Percentiles rank a stretch among this genome's conserved stretches.
phyloP scores from a whole-genome alignment of 73 alveolate species.

The Tetrahymena thermophila region DNA sequence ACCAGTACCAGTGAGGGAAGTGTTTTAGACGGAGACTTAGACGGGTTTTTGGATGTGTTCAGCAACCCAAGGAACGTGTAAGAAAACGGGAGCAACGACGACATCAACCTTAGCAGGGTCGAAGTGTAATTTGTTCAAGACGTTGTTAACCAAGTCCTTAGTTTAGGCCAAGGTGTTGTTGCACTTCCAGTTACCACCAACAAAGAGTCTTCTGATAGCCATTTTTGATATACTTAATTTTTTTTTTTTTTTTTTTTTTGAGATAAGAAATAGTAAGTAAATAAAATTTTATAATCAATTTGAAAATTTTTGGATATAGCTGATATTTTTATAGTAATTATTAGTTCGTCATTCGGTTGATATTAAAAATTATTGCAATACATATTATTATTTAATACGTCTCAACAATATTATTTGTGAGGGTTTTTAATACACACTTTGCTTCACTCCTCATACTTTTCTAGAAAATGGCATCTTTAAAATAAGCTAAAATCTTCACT shows the following conservation, averaged over 20 bases:
- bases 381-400: neutral
- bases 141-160: slow-evolving; percentile 57
- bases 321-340: neutral
- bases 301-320: neutral
- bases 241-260: neutral
- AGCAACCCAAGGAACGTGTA: slow-evolving; percentile 55
- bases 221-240: neutral
- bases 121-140: slow-evolving; percentile 59
- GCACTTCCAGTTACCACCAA: slow-evolving; percentile 98
- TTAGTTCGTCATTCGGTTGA: neutral
- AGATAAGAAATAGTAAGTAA: neutral
- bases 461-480: neutral
- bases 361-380: neutral
- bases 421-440: neutral
- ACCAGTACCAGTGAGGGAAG: slow-evolving; percentile 81
- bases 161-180: slow-evolving; percentile 76
- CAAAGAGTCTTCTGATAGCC: slow-evolving; percentile 56
- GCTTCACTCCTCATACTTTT: neutral
- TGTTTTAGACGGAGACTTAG: slow-evolving; percentile 73
- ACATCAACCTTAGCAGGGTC: slow-evolving; percentile 71
- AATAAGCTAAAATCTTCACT: neutral
- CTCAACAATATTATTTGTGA: neutral
- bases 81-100: slow-evolving; percentile 62
- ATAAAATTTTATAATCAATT: neutral
- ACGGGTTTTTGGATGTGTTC: slow-evolving; percentile 44